These are phyloP conservation scores for Botryosphaeria agaves DNA, from an alignment of 2,329 filamentous ascomycete species.

Conservation along the genomic window DNA sequence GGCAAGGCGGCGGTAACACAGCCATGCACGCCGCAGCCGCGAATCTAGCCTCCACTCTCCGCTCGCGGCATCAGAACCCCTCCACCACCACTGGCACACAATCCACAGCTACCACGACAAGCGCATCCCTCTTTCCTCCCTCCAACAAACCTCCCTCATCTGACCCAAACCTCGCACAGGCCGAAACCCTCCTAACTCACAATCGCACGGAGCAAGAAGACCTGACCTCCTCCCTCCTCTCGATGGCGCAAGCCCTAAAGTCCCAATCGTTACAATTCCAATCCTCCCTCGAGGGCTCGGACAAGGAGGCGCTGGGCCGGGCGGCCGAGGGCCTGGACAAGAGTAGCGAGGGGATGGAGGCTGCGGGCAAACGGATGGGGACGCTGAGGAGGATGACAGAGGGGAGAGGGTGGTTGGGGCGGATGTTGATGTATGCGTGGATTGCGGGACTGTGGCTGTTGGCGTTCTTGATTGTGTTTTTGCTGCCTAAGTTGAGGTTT, in stretches of 20 bases:
- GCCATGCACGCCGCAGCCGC: constrained; percentile 16
- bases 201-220: constrained; percentile 70
- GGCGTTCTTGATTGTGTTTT: constrained; percentile 64
- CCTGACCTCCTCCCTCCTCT: constrained; percentile 64
- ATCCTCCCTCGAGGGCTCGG: constrained; percentile 49
- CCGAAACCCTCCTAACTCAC: constrained; percentile 56
- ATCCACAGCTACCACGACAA: constrained; percentile 12
- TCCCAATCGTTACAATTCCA: constrained; percentile 56
- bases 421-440: constrained; percentile 69
- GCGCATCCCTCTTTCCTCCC: constrained; percentile 19
- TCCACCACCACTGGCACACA: constrained; percentile 9
- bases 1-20: constrained; percentile 9
- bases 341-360: constrained; percentile 59
- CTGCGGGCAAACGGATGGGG: constrained; percentile 62
- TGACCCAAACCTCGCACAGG: constrained; percentile 10
- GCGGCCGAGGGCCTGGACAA: constrained; percentile 62
- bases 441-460: constrained; percentile 70
- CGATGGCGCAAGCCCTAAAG: constrained; percentile 65
- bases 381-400: constrained; percentile 65
- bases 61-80: constrained; percentile 9
- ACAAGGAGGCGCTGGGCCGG: constrained; percentile 52
- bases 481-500: constrained; percentile 76
- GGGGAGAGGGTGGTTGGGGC: constrained; percentile 72
- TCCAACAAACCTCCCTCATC: background rate
- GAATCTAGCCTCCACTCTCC: constrained; percentile 16